Percentiles rank a stretch among this genome's conserved stretches.
These are phyloP conservation scores for Stachybotrys chlorohalonatus DNA, from an alignment of 2,329 filamentous ascomycete genomes.

Conservation along the genomic window DNA sequence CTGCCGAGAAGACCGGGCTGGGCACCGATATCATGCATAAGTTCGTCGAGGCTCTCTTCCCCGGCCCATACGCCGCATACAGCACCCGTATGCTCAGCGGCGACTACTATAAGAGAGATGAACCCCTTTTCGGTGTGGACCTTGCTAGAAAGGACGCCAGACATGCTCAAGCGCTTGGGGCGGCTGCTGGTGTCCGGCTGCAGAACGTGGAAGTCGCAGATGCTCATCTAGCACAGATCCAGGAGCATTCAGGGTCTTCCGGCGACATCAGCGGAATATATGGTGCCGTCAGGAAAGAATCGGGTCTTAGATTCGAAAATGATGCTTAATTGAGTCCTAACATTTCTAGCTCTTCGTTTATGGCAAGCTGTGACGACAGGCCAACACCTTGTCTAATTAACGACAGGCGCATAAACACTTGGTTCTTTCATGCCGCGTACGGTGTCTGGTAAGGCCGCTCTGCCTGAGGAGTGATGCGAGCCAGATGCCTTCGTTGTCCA, in stretches of 20 bases:
- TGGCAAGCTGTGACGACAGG: neutral
- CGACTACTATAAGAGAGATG: slow-evolving; percentile 66
- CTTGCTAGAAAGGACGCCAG: slow-evolving; percentile 74
- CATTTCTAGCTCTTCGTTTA: neutral
- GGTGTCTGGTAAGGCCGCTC: slow-evolving; percentile 69
- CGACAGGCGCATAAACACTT: neutral
- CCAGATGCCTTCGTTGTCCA: slow-evolving; percentile 69
- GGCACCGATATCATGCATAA: slow-evolving; percentile 61
- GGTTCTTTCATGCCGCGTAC: slow-evolving; percentile 4
- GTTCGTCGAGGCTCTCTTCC: slow-evolving; percentile 66
- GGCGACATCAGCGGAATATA: slow-evolving; percentile 81
- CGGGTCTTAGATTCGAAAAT: slow-evolving; percentile 69
- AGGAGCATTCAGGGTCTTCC: slow-evolving; percentile 55
- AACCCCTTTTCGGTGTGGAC: slow-evolving; percentile 76
- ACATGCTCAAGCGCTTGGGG: slow-evolving; percentile 63
- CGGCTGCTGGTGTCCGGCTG: slow-evolving; percentile 51
- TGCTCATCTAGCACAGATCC: slow-evolving; percentile 58
- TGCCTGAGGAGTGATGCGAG: slow-evolving; percentile 74
- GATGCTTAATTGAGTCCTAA: slow-evolving; percentile 2
- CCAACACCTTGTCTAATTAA: neutral
- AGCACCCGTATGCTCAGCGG: slow-evolving; percentile 64
- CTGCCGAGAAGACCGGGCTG: slow-evolving; percentile 74
- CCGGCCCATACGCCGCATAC: slow-evolving; percentile 67
- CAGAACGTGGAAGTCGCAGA: slow-evolving; percentile 59
- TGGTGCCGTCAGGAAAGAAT: slow-evolving; percentile 66